Evolutionary conservation across 768 basidiomycete species (phyloP).

Genomic region (Suillus ampliporus): DNA sequence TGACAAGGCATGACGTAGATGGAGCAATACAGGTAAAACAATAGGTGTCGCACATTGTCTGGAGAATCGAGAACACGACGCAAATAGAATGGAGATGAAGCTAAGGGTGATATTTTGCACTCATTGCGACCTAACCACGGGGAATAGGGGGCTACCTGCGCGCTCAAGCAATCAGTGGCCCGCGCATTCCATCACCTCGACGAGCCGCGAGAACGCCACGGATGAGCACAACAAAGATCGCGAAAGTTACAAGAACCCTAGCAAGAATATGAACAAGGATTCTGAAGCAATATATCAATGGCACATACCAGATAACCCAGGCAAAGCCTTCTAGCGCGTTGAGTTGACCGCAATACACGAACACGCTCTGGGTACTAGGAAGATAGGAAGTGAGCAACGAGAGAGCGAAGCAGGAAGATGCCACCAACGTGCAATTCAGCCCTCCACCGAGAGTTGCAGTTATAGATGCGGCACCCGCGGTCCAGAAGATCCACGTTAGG

Average conservation of each 20-base stretch:
- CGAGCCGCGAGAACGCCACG: slow-evolving; percentile 64
- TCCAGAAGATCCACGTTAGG: slow-evolving; percentile 82
- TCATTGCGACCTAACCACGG: not conserved
- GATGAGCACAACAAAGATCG: slow-evolving; percentile 60
- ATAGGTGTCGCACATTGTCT: not conserved
- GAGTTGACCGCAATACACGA: slow-evolving; percentile 75
- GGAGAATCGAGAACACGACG: not conserved
- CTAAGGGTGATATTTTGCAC: not conserved
- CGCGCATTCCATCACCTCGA: slow-evolving; percentile 71
- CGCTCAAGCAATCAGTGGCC: slow-evolving; percentile 50
- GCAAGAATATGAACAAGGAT: not conserved
- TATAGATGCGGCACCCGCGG: slow-evolving; percentile 72
- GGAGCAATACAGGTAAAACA: not conserved
- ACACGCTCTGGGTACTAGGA: slow-evolving; percentile 45
- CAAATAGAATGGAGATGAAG: too few species aligned
- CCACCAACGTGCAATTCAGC: slow-evolving; percentile 68
- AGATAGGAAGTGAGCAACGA: slow-evolving; percentile 4
- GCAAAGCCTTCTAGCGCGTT: slow-evolving; percentile 79
- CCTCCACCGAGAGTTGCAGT: slow-evolving; percentile 72
- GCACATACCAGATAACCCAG: slow-evolving; percentile 72
- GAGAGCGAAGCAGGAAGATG: not conserved
- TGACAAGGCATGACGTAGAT: not conserved
- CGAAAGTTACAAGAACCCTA: slow-evolving; percentile 70
- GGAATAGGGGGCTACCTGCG: not conserved
- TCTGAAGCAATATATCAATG: not conserved